Evolutionary conservation across 768 basidiomycete genomes (phyloP), one percentile per base, ranked within the genome.

Genomic region (Gymnopilus junonius): DNA sequence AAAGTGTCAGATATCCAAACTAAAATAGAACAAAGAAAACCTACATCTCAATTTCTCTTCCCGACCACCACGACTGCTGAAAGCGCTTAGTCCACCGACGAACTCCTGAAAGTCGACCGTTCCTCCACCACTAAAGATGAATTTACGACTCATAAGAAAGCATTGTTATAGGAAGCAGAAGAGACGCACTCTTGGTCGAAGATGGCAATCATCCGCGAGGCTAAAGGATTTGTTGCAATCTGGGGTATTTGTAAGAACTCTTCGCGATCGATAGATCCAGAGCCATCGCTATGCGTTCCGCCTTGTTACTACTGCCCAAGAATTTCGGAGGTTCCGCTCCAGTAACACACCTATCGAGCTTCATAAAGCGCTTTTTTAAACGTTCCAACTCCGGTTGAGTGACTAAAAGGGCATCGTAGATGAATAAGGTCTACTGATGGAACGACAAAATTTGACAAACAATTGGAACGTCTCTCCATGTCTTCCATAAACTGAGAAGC

Each of bases 91-190:
- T 0, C 97, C 97, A 2, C 95, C 96, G 0, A 99, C 97, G 70
- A 99, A 99, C 78, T 99, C 97, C 71, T 99, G 96, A 76, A 99
- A 99, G 76, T 99, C 97, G 53, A 99, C 97, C 0, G 96, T 96
- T 60, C 97, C 97, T 75, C 95, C 95, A 63, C 97, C 97, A 75
- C 97, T 99, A 70, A 35, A 53, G 25, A 43, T 42, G 20, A 62
- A 35, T 27, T 34, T 39, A 43, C 8, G 48, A 23, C 17, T 43
- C 21, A 56, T 55, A 39, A 57, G 53, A 15, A 15, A 23, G 27
- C 39, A 17, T n/a, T 45, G 46, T 31, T 29, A 23, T 32, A 58
- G 58, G 6, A 59, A 23, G n/a, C 10, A 63, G 51, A 32, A 48
- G 63, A 61, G 48, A 87, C 94, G 77, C 70, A 99, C 97, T 99